Evolutionary conservation across 805 yeast species (phyloP).

Genomic region (Candida chilensis): DNA sequence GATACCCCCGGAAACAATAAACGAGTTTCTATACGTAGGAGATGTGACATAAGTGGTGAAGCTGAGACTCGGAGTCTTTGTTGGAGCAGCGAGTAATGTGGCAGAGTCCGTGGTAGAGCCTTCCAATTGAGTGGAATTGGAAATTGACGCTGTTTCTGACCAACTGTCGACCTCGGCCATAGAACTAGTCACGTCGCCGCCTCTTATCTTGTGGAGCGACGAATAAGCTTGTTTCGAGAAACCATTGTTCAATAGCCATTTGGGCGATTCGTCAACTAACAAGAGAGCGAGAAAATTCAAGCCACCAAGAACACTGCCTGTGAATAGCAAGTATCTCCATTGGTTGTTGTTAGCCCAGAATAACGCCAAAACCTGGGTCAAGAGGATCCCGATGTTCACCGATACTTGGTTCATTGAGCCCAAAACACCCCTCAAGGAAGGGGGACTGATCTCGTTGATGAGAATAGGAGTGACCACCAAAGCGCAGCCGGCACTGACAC

Average conservation of each 20-base stretch:
- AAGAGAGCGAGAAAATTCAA: conserved; percentile 33
- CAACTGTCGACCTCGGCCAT: conserved; percentile 28
- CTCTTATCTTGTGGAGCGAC: conserved; percentile 24
- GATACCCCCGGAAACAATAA: conserved; percentile 59
- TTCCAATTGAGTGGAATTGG: conserved; percentile 2
- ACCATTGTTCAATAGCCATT: conserved; percentile 61
- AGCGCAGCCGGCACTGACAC: conserved; percentile 82
- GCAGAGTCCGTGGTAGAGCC: too few relatives aligned
- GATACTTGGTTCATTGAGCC: conserved; percentile 90
- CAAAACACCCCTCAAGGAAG: conserved; percentile 56
- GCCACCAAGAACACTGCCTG: conserved; percentile 48
- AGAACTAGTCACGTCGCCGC: conserved; percentile 23
- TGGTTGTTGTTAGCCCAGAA: conserved; percentile 50
- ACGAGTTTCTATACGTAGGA: conserved; percentile 45
- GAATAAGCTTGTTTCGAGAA: too few relatives aligned
- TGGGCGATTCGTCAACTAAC: conserved; percentile 67
- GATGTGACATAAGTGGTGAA: conserved; percentile 36
- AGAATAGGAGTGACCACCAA: conserved; percentile 80
- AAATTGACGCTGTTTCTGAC: conserved; percentile 7
- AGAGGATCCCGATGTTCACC: conserved; percentile 75
- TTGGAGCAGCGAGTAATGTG: conserved; percentile 9
- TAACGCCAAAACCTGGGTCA: conserved; percentile 71
- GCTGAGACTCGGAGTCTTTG: conserved; percentile 10
- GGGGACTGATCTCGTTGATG: conserved; percentile 75
- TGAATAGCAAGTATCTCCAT: conserved; percentile 70